Base-by-base conservation (phyloP, 108 stramenopile genomes). In the Cyclotella atomus region DNA sequence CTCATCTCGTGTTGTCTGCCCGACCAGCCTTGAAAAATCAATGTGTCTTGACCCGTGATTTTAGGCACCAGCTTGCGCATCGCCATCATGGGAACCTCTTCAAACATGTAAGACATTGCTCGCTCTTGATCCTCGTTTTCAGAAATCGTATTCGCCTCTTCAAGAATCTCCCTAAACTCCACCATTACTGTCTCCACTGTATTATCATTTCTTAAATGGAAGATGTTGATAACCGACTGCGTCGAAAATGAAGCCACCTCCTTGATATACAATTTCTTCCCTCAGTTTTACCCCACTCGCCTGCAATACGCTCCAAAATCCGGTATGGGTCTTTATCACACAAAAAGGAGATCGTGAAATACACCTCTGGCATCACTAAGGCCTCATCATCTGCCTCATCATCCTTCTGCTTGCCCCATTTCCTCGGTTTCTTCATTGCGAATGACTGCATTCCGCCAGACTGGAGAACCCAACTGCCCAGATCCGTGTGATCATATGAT, bases 321-420 rank as follows among this genome's bases (percentile, higher is more conserved):
- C 43, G 12, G 2, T 61, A 0, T 3, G 60, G 60, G 24, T 61
- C 60, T 14, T 61, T 25, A 41, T 61, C 60, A 61, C 60, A 38
- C n/a, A 38, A 61, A 14, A 61, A 20, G 2, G 4, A 3, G 9
- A 61, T 15, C 5, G 0, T 6, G 3, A 25, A 24, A 1, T 25
- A 61, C 15, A 61, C 35, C 20, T 61, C 60, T 21, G 60, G 60
- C 2, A 34, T 14, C 57, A 59, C 28, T 9, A 15, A 1, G 5
- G 14, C 57, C 10, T 61, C 60, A 21, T n/a, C n/a, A 4, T 43
- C 4, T 24, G 38, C 6, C 16, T 61, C 41, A 14, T 38, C 38
- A 41, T 41, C 38, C 12, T 41, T 41, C n/a, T n/a, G n/a, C 7
- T 41, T 12, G 12, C 12, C 12, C 12, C n/a, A n/a, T n/a, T 59